A percentile compares a stretch with the other conserved stretches of the same genome.
Conservation (phyloP, 2,329 filamentous ascomycete genomes). For the Trichoderma polysporum region DNA sequence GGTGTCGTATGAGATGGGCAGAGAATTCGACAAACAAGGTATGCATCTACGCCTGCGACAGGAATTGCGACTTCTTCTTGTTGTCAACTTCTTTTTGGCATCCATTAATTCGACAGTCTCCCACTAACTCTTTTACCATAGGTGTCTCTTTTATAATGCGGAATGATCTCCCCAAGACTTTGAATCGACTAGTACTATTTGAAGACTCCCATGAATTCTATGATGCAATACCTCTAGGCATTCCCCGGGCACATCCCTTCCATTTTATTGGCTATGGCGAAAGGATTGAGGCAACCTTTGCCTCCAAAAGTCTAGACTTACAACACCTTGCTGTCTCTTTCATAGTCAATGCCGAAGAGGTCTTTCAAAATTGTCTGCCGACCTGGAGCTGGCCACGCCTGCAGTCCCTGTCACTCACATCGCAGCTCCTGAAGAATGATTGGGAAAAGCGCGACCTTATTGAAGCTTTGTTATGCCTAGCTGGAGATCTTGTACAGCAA, state of each 20-base stretch:
- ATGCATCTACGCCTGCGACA: slow-evolving; percentile 27
- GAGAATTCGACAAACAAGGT: slow-evolving; percentile 23
- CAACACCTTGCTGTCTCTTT: slow-evolving; percentile 32
- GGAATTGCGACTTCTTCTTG: neutral
- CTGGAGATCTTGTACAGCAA: slow-evolving; percentile 25
- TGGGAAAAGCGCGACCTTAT: slow-evolving; percentile 23
- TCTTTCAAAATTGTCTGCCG: slow-evolving; percentile 24
- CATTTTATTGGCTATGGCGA: slow-evolving; percentile 14
- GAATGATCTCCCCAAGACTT: slow-evolving; percentile 26
- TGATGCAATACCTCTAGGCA: slow-evolving; percentile 12
- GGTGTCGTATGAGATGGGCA: slow-evolving; percentile 28
- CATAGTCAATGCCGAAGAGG: slow-evolving; percentile 30
- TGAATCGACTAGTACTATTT: slow-evolving; percentile 30
- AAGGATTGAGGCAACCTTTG: neutral
- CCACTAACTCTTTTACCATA: slow-evolving; percentile 20
- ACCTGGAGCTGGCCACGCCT: slow-evolving; percentile 28
- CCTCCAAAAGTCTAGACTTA: slow-evolving; percentile 27
- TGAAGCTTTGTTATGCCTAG: slow-evolving; percentile 29
- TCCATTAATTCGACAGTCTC: neutral
- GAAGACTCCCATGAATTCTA: slow-evolving; percentile 30
- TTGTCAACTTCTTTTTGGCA: too few relatives aligned
- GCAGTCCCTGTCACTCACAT: slow-evolving; percentile 35
- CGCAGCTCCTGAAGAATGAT: slow-evolving; percentile 27
- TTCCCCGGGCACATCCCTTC: neutral
- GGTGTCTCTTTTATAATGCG: slow-evolving; percentile 2